A percentile compares a stretch with the other conserved stretches of the same genome.
Conservation (phyloP, 2,329 filamentous ascomycete genomes). For the Penicillium sp. region DNA sequence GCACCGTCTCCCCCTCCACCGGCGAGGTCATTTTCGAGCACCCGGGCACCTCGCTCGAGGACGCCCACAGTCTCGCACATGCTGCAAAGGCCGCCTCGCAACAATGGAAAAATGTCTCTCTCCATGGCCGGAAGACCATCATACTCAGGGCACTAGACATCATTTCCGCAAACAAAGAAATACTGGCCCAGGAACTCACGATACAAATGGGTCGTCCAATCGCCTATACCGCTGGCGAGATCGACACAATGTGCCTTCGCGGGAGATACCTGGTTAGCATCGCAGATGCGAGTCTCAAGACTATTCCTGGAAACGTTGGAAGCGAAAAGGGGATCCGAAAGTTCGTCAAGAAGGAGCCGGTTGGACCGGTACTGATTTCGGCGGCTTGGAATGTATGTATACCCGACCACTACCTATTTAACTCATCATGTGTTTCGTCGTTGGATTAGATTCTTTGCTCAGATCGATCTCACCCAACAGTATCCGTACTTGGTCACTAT, state of each 20-base stretch:
- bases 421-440: neutral
- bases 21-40: conserved; percentile 82
- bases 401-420: conserved; percentile 13
- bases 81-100: conserved; percentile 35
- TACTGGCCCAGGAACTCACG: conserved; percentile 78
- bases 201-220: conserved; percentile 93
- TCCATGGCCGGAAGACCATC: conserved; percentile 77
- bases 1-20: conserved; percentile 84
- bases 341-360: conserved; percentile 82
- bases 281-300: conserved; percentile 74
- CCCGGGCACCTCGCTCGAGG: conserved; percentile 61
- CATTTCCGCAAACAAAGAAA: conserved; percentile 72
- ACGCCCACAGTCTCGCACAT: conserved; percentile 29
- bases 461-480: conserved; percentile 49
- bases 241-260: conserved; percentile 79
- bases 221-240: conserved; percentile 78
- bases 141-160: conserved; percentile 77
- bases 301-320: conserved; percentile 72
- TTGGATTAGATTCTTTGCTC: neutral
- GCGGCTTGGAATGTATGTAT: conserved; percentile 89
- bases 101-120: conserved; percentile 70
- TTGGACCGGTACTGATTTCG: conserved; percentile 83
- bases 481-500: conserved; percentile 91
- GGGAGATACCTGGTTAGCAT: conserved; percentile 84
- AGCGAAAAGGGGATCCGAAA: conserved; percentile 83